Base-by-base conservation (phyloP, 768 basidiomycete genomes). In the Tricholoma terreum region DNA sequence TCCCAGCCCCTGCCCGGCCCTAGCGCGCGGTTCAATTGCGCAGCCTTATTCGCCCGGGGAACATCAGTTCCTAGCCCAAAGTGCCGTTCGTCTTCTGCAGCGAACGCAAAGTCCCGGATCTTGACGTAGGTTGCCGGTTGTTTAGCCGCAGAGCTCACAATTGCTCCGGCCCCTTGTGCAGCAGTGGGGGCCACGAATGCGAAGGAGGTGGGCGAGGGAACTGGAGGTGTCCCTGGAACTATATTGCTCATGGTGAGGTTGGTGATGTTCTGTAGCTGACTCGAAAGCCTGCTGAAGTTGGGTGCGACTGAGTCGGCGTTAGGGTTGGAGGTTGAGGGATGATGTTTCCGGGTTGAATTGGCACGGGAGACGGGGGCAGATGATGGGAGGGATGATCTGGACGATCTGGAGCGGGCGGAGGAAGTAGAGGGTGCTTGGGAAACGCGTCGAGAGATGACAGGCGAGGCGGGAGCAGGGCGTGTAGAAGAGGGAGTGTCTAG, bases 21-120 rank as follows among this genome's bases (percentile, higher is more conserved):
- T 48, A 76, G 64, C 55, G 67, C 61, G 33, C 69, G 56, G 54
- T 73, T 72, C 54, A 79, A 56, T 50, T 70, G 59, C 22, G 56
- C 59, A 14, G 80, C 67, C 57, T 64, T 66, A 59, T 77, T 81
- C 54, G 72, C 60, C 52, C 71, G 72, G 8, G 77, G 80, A 4
- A 76, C 73, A 54, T 74, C 64, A 35, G 72, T 58, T 0, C 79
- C 80, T n/a, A 74, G 59, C 3, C 77, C 75, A 24, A 58, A 36
- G 67, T 77, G 71, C 22, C 79, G 69, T 61, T 73, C 71, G 58
- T 80, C 76, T 2, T 60, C 42, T 8, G 63, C 21, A 1, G 67
- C 45, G 58, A 71, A 79, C 8, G 71, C 75, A 61, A 74, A 80
- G 58, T 81, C 81, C 48, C 80, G 71, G 48, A 82, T 68, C 49